These are phyloP conservation scores for Gossypium mustelinum DNA, from an alignment of 345 rosid genomes.

Conservation along the genomic window DNA sequence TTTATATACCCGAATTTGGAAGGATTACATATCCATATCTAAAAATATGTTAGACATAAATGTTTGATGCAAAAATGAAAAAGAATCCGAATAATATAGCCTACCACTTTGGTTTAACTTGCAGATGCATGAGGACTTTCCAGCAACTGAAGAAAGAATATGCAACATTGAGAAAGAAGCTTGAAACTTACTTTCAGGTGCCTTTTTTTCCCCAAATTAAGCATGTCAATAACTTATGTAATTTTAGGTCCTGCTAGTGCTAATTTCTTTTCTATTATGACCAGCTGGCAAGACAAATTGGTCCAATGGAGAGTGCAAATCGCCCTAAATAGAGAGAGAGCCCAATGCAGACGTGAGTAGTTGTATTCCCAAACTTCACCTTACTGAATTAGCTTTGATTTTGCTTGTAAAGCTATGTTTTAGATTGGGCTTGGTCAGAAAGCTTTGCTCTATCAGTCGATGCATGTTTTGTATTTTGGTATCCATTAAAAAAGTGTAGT, in stretches of 20 bases:
- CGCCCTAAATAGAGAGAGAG: slow-evolving; percentile 38
- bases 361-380: background rate
- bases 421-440: background rate
- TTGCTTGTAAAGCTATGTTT: background rate
- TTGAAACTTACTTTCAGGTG: slow-evolving; percentile 88
- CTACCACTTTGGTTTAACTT: background rate
- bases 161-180: slow-evolving; percentile 64
- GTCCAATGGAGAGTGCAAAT: slow-evolving; percentile 59
- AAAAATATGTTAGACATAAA: background rate
- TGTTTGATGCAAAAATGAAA: background rate
- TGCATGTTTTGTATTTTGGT: no score
- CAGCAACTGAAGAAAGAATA: slow-evolving; percentile 85
- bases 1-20: no score
- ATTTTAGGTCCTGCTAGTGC: background rate
- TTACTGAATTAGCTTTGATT: background rate
- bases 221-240: background rate
- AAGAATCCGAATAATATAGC: background rate
- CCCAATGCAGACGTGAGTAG: background rate
- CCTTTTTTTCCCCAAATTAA: background rate
- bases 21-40: background rate
- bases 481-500: no score
- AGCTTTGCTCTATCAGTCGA: background rate
- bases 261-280: background rate
- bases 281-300: slow-evolving; percentile 79
- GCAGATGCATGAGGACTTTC: slow-evolving; percentile 63